Percentiles rank a stretch among this genome's conserved stretches.
Evolutionary conservation across 371 early-diverging fungal genomes (phyloP).

Genomic region (Mucor mucedo): DNA sequence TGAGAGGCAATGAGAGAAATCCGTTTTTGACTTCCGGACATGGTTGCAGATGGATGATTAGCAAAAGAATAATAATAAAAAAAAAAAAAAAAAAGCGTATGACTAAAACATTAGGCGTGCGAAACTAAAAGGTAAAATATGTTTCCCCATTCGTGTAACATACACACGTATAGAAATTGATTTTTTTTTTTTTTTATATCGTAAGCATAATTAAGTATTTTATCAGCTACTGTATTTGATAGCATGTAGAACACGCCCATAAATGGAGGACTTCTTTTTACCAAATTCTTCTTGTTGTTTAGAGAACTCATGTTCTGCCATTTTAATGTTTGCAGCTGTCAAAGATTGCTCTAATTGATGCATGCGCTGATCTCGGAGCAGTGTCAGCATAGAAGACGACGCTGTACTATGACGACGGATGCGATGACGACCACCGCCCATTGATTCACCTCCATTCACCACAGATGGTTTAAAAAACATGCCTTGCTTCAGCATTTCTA

Average conservation of each 20-base stretch:
- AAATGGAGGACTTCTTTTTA: slow-evolving; percentile 12
- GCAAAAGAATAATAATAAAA: not conserved
- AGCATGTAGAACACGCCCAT: slow-evolving; percentile 21
- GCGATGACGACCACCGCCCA: not conserved
- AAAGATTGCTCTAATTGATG: slow-evolving; percentile 10
- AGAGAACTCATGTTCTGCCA: not conserved
- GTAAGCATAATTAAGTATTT: too few relatives aligned
- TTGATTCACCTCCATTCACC: not conserved
- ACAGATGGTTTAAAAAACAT: too few relatives aligned
- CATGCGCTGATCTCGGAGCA: not conserved
- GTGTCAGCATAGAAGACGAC: not conserved
- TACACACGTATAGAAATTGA: too few relatives aligned
- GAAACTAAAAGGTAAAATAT: not conserved
- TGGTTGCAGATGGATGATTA: not conserved
- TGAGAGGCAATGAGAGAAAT: slow-evolving; percentile 23
- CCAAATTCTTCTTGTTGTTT: not conserved
- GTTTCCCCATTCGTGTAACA: not conserved
- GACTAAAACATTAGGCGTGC: not conserved
- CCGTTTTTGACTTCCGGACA: slow-evolving; percentile 18
- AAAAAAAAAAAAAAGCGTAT: slow-evolving; percentile 1
- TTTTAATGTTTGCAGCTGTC: not conserved
- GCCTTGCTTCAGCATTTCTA: not conserved
- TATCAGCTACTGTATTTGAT: not conserved
- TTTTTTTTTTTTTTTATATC: too few relatives aligned
- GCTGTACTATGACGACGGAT: slow-evolving; percentile 13